phyloP scores from a whole-genome alignment of 495 filamentous ascomycete species.

The Neurospora intermedia region DNA sequence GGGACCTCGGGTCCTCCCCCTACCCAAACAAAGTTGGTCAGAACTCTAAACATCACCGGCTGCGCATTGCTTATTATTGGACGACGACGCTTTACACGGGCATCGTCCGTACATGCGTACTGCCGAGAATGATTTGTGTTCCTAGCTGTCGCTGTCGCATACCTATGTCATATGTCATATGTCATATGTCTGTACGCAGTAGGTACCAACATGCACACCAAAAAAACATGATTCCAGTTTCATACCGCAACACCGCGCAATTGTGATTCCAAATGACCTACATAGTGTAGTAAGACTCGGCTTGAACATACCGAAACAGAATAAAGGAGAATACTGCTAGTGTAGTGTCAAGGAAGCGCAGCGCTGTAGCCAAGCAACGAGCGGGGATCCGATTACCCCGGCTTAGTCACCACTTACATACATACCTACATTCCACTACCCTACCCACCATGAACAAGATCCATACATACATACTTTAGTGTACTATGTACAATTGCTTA shows the following conservation, averaged over 20 bases:
- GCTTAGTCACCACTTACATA: not conserved
- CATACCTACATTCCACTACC: too few species aligned
- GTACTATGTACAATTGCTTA: not conserved
- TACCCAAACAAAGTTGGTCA: not conserved
- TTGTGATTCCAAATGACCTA: not conserved
- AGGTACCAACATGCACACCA: not conserved
- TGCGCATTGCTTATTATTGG: too few species aligned
- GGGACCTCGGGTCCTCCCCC: not conserved
- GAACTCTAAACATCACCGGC: not conserved
- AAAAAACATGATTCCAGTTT: not conserved
- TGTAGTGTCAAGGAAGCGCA: too few species aligned
- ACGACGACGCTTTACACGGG: too few species aligned
- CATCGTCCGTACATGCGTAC: not conserved
- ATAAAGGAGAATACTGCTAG: too few species aligned
- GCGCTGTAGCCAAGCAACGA: too few species aligned
- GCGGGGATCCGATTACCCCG: not conserved
- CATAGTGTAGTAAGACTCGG: not conserved
- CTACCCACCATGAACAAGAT: not conserved
- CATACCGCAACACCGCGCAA: not conserved
- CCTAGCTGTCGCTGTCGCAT: not conserved
- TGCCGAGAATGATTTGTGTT: not conserved
- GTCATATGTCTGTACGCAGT: not conserved
- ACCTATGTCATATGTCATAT: not conserved
- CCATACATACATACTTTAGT: not conserved
- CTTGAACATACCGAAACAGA: not conserved